phyloP scores from a whole-genome alignment of 208 protist genomes.

The Cochliopodium minus region DNA sequence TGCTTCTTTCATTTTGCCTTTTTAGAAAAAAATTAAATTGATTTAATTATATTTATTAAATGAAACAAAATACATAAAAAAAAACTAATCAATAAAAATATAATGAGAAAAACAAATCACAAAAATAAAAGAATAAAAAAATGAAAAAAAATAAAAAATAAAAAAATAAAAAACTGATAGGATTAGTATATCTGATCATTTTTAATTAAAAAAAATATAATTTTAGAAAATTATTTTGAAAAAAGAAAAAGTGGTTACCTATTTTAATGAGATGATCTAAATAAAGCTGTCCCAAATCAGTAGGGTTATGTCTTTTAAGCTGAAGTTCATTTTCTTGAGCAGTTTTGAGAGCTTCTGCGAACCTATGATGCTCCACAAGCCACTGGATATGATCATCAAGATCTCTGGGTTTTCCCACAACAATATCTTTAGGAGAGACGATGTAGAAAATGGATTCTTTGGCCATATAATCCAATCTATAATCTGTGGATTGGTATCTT shows the following conservation, averaged over 20 bases:
- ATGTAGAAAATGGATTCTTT: conserved; percentile 31
- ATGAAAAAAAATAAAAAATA: no score
- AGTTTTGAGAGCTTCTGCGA: conserved; percentile 21
- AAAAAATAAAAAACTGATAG: no score
- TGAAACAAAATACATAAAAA: no score
- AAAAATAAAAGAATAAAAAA: no score
- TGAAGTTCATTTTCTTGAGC: background rate
- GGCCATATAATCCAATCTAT: conserved; percentile 2
- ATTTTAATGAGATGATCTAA: background rate
- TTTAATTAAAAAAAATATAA: background rate
- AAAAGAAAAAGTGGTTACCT: no score
- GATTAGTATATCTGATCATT: background rate
- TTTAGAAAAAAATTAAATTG: no score
- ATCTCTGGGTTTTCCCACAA: conserved; percentile 40
- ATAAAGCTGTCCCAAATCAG: conserved; percentile 12
- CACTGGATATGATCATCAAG: conserved; percentile 46
- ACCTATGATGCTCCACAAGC: conserved; percentile 27
- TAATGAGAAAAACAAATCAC: no score
- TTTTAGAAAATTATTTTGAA: no score
- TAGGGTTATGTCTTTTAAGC: background rate
- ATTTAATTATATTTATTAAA: no score
- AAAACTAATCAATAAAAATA: no score
- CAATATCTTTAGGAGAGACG: conserved; percentile 46
- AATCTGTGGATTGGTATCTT: background rate
- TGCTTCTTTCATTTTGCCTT: background rate